Conservation (phyloP, 371 early-diverging fungal genomes). For the Choanephora cucurbitarum region DNA sequence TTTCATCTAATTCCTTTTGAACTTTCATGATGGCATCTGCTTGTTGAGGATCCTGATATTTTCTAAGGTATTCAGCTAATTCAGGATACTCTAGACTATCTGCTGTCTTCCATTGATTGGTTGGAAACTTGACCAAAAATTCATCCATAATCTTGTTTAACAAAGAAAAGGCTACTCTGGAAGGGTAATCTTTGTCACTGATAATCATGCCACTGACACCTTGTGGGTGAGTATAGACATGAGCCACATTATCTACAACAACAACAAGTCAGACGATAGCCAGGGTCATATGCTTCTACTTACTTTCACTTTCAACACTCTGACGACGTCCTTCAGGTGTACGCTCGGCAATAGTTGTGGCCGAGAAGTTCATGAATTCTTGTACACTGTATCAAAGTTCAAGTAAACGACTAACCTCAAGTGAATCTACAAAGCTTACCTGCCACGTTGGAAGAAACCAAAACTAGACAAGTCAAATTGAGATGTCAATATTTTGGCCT, state of each 20-base stretch:
- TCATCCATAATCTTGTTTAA: constrained; percentile 89
- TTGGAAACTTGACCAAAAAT: constrained; percentile 71
- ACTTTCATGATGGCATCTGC: constrained; percentile 95
- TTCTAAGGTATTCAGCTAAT: constrained; percentile 69
- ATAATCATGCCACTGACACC: constrained; percentile 81
- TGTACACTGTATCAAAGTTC: constrained; percentile 61
- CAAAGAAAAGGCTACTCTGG: constrained; percentile 87
- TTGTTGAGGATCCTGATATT: constrained; percentile 92
- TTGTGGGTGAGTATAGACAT: constrained; percentile 76
- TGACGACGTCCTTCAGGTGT: constrained; percentile 83
- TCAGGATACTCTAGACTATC: constrained; percentile 64
- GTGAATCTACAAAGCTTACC: no score
- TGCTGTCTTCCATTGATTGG: constrained; percentile 56
- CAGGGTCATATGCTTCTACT: constrained; percentile 17
- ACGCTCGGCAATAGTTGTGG: constrained; percentile 85
- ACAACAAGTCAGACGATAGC: no score
- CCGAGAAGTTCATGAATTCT: constrained; percentile 90
- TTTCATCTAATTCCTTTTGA: constrained; percentile 98
- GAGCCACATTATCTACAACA: constrained; percentile 83
- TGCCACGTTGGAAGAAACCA: constrained; percentile 87
- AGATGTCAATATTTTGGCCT: constrained; percentile 56
- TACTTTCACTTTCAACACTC: constrained; percentile 86
- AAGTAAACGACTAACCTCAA: no score
- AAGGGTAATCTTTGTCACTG: constrained; percentile 92
- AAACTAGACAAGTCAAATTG: constrained; percentile 82